Percentiles rank a stretch among this genome's conserved stretches.
phyloP scores from a whole-genome alignment of 208 protist genomes.

The Wallacemonas collosoma region DNA sequence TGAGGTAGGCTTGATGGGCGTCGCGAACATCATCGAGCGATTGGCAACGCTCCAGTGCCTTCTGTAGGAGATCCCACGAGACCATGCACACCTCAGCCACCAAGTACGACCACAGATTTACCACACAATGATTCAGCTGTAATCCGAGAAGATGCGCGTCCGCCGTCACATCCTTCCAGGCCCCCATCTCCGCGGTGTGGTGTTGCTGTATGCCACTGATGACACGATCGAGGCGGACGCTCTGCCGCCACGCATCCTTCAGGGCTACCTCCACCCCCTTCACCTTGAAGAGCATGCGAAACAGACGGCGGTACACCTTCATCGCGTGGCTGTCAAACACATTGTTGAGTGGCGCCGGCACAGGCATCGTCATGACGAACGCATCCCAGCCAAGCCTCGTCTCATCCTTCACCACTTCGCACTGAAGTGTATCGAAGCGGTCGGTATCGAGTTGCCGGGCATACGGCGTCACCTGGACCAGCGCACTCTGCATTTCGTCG shows the following conservation, averaged over 20 bases:
- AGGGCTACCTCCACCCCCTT: conserved; percentile 67
- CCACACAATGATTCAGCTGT: conserved; percentile 75
- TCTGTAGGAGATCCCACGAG: conserved; percentile 53
- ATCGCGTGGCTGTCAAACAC: conserved; percentile 51
- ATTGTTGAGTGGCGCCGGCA: conserved; percentile 71
- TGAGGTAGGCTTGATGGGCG: conserved; percentile 59
- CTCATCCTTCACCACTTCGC: conserved; percentile 65
- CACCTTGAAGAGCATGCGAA: conserved; percentile 71
- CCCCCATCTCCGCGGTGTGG: conserved; percentile 26
- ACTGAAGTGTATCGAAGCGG: conserved; percentile 52
- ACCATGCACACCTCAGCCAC: conserved; percentile 65
- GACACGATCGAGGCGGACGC: conserved; percentile 56
- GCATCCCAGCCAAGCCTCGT: conserved; percentile 65
- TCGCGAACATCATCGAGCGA: conserved; percentile 67
- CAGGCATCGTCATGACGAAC: conserved; percentile 62
- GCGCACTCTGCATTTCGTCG: conserved; percentile 51
- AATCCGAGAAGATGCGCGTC: conserved; percentile 68
- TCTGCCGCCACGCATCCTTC: conserved; percentile 67
- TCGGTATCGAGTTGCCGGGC: conserved; percentile 56
- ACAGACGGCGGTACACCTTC: conserved; percentile 65
- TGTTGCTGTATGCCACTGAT: conserved; percentile 46
- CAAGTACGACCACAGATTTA: conserved; percentile 77
- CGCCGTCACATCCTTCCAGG: conserved; percentile 58
- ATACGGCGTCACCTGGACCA: conserved; percentile 56
- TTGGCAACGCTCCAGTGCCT: conserved; percentile 43